These are phyloP conservation scores for Neonothopanus nambi DNA, from an alignment of 1,284 basidiomycete species.

Conservation along the genomic window DNA sequence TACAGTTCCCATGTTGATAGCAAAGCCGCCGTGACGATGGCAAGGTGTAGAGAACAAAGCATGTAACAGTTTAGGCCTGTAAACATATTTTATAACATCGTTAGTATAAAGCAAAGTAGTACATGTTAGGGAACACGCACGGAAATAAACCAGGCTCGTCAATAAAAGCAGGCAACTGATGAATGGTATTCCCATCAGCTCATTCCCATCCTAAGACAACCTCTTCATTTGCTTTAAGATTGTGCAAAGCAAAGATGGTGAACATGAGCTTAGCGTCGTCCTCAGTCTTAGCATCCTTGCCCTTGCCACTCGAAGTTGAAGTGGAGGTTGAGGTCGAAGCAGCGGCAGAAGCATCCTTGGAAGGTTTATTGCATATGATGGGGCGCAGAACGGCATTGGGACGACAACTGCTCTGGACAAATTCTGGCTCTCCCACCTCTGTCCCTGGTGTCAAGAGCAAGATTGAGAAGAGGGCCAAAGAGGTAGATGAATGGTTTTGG, in stretches of 20 bases:
- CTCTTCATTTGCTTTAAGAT: slow-evolving; percentile 83
- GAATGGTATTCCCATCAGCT: slow-evolving; percentile 91
- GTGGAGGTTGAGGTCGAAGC: too few species aligned
- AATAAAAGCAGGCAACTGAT: slow-evolving; percentile 75
- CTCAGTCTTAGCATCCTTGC: too few species aligned
- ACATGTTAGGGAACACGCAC: slow-evolving; percentile 39
- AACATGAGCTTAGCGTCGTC: slow-evolving; percentile 62
- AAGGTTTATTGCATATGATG: slow-evolving; percentile 54
- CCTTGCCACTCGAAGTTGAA: too few species aligned
- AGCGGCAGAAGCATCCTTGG: slow-evolving; percentile 16
- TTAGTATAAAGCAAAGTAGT: slow-evolving; percentile 7
- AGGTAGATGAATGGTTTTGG: slow-evolving; percentile 81
- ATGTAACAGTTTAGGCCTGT: slow-evolving; percentile 50
- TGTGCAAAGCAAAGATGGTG: slow-evolving; percentile 80
- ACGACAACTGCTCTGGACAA: slow-evolving; percentile 82
- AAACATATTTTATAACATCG: slow-evolving; percentile 11
- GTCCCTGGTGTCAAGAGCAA: slow-evolving; percentile 83
- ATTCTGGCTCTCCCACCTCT: slow-evolving; percentile 77
- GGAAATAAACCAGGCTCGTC: slow-evolving; percentile 55
- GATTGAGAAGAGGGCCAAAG: slow-evolving; percentile 76
- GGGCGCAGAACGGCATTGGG: slow-evolving; percentile 89
- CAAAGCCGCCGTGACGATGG: too few species aligned
- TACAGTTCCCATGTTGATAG: too few species aligned
- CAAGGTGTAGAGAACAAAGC: too few species aligned
- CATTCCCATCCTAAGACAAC: slow-evolving; percentile 94